Conservation (phyloP, 2,329 filamentous ascomycete genomes). For the Furcasterigmium sp. region DNA sequence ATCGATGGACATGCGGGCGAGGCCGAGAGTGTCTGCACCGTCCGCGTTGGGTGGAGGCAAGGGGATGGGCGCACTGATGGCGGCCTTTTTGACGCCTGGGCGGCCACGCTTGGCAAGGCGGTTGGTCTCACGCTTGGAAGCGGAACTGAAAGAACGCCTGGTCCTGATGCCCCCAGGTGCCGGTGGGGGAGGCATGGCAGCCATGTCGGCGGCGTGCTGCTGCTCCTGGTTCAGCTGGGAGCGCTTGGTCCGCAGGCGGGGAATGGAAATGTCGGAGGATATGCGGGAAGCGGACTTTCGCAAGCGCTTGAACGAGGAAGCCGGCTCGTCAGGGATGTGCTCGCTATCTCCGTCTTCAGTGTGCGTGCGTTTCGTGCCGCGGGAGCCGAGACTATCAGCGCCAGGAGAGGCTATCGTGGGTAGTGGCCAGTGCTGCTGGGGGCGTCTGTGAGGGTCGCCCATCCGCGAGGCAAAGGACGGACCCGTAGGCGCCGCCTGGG, state of each 20-base stretch:
- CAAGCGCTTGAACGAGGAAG: slow-evolving; percentile 38
- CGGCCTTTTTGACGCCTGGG: not conserved
- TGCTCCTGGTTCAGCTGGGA: slow-evolving; percentile 9
- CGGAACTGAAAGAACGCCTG: slow-evolving; percentile 9
- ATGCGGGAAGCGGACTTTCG: slow-evolving; percentile 42
- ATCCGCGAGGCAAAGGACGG: slow-evolving; percentile 9
- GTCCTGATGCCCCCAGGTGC: slow-evolving; percentile 6
- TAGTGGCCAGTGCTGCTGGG: slow-evolving; percentile 15
- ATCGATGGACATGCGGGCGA: slow-evolving; percentile 11
- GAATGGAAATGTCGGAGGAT: slow-evolving; percentile 31
- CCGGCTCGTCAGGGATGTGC: slow-evolving; percentile 14
- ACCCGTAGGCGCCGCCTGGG: slow-evolving; percentile 7
- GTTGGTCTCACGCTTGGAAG: slow-evolving; percentile 12
- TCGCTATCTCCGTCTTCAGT: slow-evolving; percentile 25
- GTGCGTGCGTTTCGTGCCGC: slow-evolving; percentile 47
- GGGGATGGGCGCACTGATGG: slow-evolving; percentile 3
- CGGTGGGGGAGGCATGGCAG: slow-evolving; percentile 10
- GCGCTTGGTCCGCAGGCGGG: slow-evolving; percentile 23
- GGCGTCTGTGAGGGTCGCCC: slow-evolving; percentile 8
- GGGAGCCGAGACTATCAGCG: slow-evolving; percentile 12
- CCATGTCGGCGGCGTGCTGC: slow-evolving; percentile 1
- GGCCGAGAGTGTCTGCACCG: not conserved
- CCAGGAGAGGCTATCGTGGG: slow-evolving; percentile 5
- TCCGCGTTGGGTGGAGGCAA: not conserved
- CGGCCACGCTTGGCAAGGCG: slow-evolving; percentile 19